phyloP scores from a whole-genome alignment of 2,329 filamentous ascomycete genomes.

The Coniochaeta hoffmannii region DNA sequence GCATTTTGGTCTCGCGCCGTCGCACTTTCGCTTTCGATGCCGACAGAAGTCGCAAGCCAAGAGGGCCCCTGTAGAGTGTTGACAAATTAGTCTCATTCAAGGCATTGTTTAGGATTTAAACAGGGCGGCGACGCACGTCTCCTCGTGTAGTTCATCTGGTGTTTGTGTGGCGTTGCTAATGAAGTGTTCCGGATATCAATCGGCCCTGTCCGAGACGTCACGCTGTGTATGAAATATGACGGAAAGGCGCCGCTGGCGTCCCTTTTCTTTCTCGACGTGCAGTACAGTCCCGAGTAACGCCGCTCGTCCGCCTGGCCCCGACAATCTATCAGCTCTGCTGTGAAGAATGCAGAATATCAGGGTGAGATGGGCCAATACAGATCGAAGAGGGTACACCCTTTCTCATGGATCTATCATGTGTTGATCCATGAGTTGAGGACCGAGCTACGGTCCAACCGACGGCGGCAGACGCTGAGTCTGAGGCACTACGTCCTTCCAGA shows the following conservation, averaged over 20 bases:
- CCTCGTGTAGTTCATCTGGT: constrained; percentile 25
- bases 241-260: neutral
- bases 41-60: constrained; percentile 29
- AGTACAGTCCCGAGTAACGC: neutral
- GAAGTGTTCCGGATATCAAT: constrained; percentile 5
- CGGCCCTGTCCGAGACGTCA: neutral
- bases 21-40: constrained; percentile 10
- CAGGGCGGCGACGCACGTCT: constrained; percentile 25
- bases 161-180: neutral
- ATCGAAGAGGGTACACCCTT: neutral
- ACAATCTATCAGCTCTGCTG: no score
- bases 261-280: no score
- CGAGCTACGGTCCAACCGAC: neutral
- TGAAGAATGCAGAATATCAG: neutral
- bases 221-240: neutral
- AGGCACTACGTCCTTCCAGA: neutral
- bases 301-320: neutral
- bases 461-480: neutral
- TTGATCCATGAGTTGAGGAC: neutral
- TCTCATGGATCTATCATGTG: neutral
- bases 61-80: constrained; percentile 22
- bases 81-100: no score
- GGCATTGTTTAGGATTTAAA: no score
- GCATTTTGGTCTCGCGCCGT: constrained; percentile 1
- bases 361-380: neutral